These are phyloP conservation scores for Termitomyces sp. DNA, from an alignment of 768 basidiomycete genomes.

Conservation along the genomic window DNA sequence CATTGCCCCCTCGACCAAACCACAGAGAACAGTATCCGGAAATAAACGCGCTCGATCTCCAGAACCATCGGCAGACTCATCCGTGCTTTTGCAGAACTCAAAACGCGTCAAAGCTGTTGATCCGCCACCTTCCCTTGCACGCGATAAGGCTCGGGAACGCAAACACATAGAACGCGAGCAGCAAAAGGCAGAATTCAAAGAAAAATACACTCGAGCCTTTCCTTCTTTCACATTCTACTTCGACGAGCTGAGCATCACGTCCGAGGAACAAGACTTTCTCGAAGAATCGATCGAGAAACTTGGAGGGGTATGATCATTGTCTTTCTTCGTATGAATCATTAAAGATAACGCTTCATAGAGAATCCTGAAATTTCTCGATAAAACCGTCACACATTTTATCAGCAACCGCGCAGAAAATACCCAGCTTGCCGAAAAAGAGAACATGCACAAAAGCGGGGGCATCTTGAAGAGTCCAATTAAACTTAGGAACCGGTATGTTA, in stretches of 20 bases:
- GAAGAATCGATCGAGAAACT: slow-evolving; percentile 56
- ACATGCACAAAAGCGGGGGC: slow-evolving; percentile 31
- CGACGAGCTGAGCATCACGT: slow-evolving; percentile 52
- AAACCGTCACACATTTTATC: slow-evolving; percentile 82
- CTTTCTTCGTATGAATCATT: background rate
- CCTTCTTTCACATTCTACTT: slow-evolving; percentile 83
- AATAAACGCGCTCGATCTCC: slow-evolving; percentile 48
- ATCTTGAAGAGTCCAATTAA: slow-evolving; percentile 62
- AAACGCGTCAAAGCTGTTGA: slow-evolving; percentile 42
- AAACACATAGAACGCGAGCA: slow-evolving; percentile 46
- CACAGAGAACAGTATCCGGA: slow-evolving; percentile 23
- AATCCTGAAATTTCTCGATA: slow-evolving; percentile 86
- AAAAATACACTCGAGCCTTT: slow-evolving; percentile 84
- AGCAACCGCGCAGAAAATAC: slow-evolving; percentile 43
- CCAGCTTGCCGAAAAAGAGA: slow-evolving; percentile 59
- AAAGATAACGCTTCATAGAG: slow-evolving; percentile 36
- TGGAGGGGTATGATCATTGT: slow-evolving; percentile 61
- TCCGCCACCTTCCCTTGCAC: slow-evolving; percentile 13
- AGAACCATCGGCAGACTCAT: slow-evolving; percentile 32
- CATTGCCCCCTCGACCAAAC: slow-evolving; percentile 27
- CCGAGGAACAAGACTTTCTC: slow-evolving; percentile 35
- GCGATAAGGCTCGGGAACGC: slow-evolving; percentile 39
- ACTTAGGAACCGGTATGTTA: slow-evolving; percentile 48
- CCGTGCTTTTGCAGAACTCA: slow-evolving; percentile 8
- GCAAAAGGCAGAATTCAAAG: slow-evolving; percentile 65